Evolutionary conservation across 2,329 filamentous ascomycete genomes (phyloP).

Genomic region (Colletotrichum graminicola): DNA sequence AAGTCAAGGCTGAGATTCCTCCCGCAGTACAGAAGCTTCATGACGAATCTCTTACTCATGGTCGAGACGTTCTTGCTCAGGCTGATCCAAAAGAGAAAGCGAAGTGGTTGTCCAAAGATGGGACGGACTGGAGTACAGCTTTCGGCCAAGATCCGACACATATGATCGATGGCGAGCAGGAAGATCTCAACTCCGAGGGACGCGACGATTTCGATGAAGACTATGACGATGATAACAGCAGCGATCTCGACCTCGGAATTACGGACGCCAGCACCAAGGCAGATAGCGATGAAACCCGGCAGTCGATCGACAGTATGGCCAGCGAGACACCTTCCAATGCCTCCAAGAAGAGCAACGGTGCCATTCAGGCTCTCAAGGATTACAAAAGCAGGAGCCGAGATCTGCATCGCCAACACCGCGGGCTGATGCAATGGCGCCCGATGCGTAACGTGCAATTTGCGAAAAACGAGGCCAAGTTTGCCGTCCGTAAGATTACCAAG

Average conservation of each 20-base stretch:
- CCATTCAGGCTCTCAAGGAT: conserved; percentile 69
- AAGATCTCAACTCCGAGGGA: conserved; percentile 53
- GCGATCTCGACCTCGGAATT: conserved; percentile 64
- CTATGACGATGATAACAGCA: conserved; percentile 50
- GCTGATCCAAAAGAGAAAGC: conserved; percentile 78
- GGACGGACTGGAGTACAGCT: conserved; percentile 87
- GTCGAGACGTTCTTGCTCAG: conserved; percentile 82
- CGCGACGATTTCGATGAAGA: conserved; percentile 56
- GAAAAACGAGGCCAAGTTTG: conserved; percentile 87
- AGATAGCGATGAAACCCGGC: conserved; percentile 46
- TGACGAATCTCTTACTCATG: conserved; percentile 82
- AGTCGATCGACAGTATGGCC: conserved; percentile 56
- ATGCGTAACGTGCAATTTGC: conserved; percentile 88
- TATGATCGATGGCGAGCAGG: conserved; percentile 53
- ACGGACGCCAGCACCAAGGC: conserved; percentile 62
- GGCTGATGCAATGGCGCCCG: conserved; percentile 95
- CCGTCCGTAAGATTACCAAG: conserved; percentile 79
- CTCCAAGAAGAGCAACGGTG: conserved; percentile 61
- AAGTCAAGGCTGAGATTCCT: conserved; percentile 80
- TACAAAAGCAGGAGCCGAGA: conserved; percentile 77
- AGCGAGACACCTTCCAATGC: conserved; percentile 46
- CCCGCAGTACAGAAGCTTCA: conserved; percentile 80
- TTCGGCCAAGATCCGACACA: conserved; percentile 82
- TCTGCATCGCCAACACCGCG: conserved; percentile 87
- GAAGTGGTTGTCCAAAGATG: conserved; percentile 83